Evolutionary conservation across 805 yeast genomes (phyloP), one percentile per base, ranked within the genome.

Genomic region (Suhomyces kilbournensis): DNA sequence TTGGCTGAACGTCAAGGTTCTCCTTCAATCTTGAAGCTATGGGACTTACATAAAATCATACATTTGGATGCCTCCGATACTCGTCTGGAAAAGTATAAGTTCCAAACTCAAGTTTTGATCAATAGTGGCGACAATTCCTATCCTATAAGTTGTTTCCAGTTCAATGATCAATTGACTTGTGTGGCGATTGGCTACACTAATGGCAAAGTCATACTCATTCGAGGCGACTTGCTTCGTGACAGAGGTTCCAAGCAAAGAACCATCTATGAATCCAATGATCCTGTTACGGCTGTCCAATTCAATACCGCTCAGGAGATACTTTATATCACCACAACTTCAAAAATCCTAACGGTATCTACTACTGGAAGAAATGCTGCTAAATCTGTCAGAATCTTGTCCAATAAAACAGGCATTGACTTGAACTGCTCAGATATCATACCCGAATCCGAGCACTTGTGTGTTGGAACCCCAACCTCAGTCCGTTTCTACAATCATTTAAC

Each of bases 201-300:
- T 66, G 99, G 99, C 2, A 77, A 83, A 19, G 90, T 92, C 2
- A 73, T 92, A 2, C 71, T 92, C 6, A 81, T 92, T 0, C 72
- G 98, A 56, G 99, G 99, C 7, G 98, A 94, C 66, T 67, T 94
- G 30, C 58, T 90, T 6, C 82, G 91, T 59, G 99, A 94, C 63
- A 74, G 96, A 53, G 98, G 98, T 0, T 84, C 96, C 8, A 81
- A 94, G 57, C 98, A 93, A 62, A 74, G 97, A 26, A 66, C 86
- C 0, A 84, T 92, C 0, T 89, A 84, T 63, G 89, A 86, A 53
- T 81, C 85, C 48, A 71, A 77, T 2, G 94, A 90, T 47, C 96
- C 97, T 1, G 79, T 94, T 17, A 93, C 98, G 0, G 86, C 89
- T 0, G 69, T 93, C 1, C 79, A 80, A 26, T 81, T 92, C 58